phyloP scores from a whole-genome alignment of 345 rosid genomes.

The Carallia pectinifolia region DNA sequence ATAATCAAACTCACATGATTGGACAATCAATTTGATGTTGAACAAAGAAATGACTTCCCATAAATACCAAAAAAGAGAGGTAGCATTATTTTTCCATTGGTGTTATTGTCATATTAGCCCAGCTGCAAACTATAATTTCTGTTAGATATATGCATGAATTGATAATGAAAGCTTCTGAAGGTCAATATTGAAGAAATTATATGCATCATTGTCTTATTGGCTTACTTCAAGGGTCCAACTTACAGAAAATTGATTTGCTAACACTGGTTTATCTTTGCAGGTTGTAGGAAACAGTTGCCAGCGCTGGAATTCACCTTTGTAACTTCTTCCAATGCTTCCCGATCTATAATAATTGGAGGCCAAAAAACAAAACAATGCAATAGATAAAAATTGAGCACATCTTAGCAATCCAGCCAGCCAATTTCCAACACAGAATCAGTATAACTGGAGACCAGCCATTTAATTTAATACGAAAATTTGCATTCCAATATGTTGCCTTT shows the following conservation, averaged over 20 bases:
- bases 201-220: conserved; percentile 1
- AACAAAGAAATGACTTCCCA: not conserved
- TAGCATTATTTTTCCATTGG: too few relatives aligned
- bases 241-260: conserved; percentile 94
- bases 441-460: not conserved
- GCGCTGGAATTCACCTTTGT: conserved; percentile 82
- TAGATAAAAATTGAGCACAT: not conserved
- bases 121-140: too few relatives aligned
- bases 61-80: not conserved
- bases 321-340: conserved; percentile 93
- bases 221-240: conserved; percentile 28
- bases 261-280: conserved; percentile 72
- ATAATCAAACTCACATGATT: too few relatives aligned
- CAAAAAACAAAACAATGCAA: not conserved
- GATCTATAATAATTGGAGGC: conserved; percentile 34
- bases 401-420: not conserved
- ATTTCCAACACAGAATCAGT: not conserved
- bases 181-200: not conserved
- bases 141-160: not conserved
- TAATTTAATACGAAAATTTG: not conserved
- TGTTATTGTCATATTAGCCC: too few relatives aligned
- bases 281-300: conserved; percentile 77
- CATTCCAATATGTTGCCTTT: not conserved
- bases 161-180: not conserved
- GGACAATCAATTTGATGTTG: too few relatives aligned